Conservation (phyloP, 176 grass and related monocot genomes). For the Eragrostis nindensis region DNA sequence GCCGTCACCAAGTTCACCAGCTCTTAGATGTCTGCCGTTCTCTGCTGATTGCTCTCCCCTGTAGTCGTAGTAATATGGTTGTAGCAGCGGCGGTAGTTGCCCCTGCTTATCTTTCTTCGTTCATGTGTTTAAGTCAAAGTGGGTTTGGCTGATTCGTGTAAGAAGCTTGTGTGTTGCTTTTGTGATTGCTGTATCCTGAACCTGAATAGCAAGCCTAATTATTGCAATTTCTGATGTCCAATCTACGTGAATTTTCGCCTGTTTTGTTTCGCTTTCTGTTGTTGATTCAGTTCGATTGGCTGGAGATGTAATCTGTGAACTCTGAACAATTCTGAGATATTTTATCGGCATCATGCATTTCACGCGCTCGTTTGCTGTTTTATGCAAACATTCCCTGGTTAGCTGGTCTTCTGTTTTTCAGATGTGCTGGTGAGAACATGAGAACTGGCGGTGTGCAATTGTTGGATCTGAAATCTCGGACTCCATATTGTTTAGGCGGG, state of each 20-base stretch:
- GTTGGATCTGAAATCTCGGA: not conserved
- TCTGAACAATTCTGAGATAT: not conserved
- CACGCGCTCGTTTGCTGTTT: too few species aligned
- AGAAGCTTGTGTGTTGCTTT: not conserved
- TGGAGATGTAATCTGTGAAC: not conserved
- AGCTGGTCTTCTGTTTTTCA: not conserved
- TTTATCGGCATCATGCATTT: too few species aligned
- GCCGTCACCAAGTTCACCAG: conserved; percentile 70
- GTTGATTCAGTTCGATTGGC: too few species aligned
- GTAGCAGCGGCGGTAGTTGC: conserved; percentile 11
- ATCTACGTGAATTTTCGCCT: not conserved
- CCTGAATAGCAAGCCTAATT: not conserved
- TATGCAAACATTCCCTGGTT: too few species aligned
- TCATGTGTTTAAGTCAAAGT: not conserved
- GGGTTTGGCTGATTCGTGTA: not conserved
- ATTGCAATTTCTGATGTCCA: conserved; percentile 8
- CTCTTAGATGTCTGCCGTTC: not conserved
- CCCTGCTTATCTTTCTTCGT: not conserved
- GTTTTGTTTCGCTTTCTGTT: not conserved
- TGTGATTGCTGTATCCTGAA: not conserved
- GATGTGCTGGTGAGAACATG: too few species aligned
- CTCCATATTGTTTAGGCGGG: not conserved
- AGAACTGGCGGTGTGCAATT: too few species aligned
- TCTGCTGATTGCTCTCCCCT: too few species aligned
- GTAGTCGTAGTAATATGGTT: too few species aligned